A percentile compares a stretch with the other conserved stretches of the same genome.
Evolutionary conservation across 2,329 filamentous ascomycete genomes (phyloP).

Genomic region (Sporothrix curviconia): DNA sequence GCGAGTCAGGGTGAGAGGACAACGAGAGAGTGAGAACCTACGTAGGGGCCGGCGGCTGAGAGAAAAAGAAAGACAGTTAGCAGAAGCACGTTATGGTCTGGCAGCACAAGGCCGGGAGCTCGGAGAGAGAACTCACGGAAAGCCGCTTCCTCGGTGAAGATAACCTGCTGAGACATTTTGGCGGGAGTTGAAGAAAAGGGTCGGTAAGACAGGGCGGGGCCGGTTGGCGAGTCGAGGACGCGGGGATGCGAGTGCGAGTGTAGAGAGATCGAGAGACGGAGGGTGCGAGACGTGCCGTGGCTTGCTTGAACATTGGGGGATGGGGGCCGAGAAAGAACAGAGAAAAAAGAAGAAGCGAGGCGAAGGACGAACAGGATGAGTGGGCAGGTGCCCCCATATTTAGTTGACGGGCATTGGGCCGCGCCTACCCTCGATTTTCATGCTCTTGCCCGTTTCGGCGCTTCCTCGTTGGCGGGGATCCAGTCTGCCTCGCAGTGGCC

Average conservation of each 20-base stretch:
- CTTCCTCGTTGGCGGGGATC: neutral
- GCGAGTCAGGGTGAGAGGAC: neutral
- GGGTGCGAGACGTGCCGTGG: slow-evolving; percentile 5
- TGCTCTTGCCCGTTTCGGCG: slow-evolving; percentile 4
- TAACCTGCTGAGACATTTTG: slow-evolving; percentile 36
- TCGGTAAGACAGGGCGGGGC: neutral
- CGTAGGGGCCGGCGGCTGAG: slow-evolving; percentile 58
- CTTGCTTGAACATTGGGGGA: slow-evolving; percentile 12
- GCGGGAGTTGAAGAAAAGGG: slow-evolving; percentile 23
- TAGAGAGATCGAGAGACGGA: slow-evolving; percentile 4
- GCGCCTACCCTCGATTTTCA: neutral
- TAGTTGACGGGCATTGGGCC: neutral
- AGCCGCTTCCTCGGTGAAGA: slow-evolving; percentile 55
- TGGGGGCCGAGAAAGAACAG: neutral
- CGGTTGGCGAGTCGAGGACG: neutral
- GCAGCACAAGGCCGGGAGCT: neutral
- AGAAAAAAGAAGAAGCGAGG: neutral
- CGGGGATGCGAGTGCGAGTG: neutral
- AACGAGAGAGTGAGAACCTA: slow-evolving; percentile 32
- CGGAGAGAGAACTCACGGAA: slow-evolving; percentile 38
- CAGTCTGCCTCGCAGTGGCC: neutral
- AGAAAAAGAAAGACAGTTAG: no score
- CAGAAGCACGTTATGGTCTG: neutral
- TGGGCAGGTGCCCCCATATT: slow-evolving; percentile 2
- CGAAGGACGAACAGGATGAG: neutral